A percentile compares a stretch with the other conserved stretches of the same genome.
Conservation (phyloP, 108 stramenopile genomes). For the Cylindrotheca fusiformis region DNA sequence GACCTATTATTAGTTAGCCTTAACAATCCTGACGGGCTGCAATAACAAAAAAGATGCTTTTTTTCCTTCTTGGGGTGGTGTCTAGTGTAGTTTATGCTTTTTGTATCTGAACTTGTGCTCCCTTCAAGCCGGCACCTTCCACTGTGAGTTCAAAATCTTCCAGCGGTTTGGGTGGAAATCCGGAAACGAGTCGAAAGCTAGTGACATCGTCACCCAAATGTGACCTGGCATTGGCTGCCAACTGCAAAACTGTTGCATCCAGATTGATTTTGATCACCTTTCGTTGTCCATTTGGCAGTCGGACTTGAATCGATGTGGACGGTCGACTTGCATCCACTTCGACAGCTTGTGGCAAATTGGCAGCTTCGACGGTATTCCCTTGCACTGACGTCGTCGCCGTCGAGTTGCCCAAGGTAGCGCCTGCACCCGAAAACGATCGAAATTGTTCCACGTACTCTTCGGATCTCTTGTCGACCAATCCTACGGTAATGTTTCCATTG, state of each 20-base stretch:
- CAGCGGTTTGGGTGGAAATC: constrained; percentile 73
- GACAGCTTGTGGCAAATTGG: constrained; percentile 15
- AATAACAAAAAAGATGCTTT: too few species aligned
- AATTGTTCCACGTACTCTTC: constrained; percentile 76
- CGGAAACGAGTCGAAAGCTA: constrained; percentile 59
- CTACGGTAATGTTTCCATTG: constrained; percentile 58
- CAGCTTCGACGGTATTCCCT: constrained; percentile 39
- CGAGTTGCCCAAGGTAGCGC: constrained; percentile 22
- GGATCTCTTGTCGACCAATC: constrained; percentile 70
- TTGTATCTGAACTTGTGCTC: constrained; percentile 66
- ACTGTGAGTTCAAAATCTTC: constrained; percentile 51
- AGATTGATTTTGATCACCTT: constrained; percentile 57
- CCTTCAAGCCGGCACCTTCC: constrained; percentile 73
- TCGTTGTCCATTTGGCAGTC: constrained; percentile 66
- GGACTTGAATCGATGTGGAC: constrained; percentile 67
- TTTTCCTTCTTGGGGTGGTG: too few species aligned
- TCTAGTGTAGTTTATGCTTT: constrained; percentile 38
- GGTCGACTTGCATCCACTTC: constrained; percentile 41
- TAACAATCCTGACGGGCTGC: too few species aligned
- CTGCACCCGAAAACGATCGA: constrained; percentile 53
- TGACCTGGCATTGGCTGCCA: constrained; percentile 49
- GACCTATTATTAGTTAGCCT: too few species aligned
- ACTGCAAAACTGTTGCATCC: constrained; percentile 34
- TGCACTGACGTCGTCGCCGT: constrained; percentile 13
- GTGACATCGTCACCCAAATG: background rate